Conservation (phyloP, 495 filamentous ascomycete species). For the Daldinia caldariorum region DNA sequence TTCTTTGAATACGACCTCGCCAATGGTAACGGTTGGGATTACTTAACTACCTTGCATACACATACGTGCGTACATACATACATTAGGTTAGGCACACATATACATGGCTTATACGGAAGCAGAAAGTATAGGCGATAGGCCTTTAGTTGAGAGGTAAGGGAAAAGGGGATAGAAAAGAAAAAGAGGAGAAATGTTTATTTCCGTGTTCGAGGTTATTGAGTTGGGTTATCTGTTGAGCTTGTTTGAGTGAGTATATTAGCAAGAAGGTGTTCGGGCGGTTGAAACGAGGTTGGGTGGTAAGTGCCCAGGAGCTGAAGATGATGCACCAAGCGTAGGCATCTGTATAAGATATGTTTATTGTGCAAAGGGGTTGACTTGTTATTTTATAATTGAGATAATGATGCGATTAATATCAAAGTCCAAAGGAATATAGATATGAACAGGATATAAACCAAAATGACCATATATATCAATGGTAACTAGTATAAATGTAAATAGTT, state of each 20-base stretch:
- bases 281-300: neutral
- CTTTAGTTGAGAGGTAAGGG: neutral
- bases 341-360: neutral
- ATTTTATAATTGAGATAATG: neutral
- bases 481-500: too few relatives aligned
- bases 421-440: neutral
- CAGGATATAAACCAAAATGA: neutral
- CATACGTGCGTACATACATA: neutral
- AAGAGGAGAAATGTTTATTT: neutral
- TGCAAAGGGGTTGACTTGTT: neutral
- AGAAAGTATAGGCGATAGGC: conserved; percentile 1
- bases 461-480: too few relatives aligned
- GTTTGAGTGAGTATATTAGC: neutral
- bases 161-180: neutral
- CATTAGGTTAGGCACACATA: too few relatives aligned
- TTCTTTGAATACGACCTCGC: neutral
- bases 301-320: neutral
- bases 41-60: neutral
- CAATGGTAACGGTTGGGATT: neutral
- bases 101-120: neutral
- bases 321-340: too few relatives aligned
- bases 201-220: neutral
- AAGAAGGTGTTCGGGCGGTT: neutral
- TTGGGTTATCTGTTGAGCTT: neutral
- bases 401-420: too few relatives aligned